phyloP scores from a whole-genome alignment of 2,329 filamentous ascomycete species.

The Xylaria sp. region DNA sequence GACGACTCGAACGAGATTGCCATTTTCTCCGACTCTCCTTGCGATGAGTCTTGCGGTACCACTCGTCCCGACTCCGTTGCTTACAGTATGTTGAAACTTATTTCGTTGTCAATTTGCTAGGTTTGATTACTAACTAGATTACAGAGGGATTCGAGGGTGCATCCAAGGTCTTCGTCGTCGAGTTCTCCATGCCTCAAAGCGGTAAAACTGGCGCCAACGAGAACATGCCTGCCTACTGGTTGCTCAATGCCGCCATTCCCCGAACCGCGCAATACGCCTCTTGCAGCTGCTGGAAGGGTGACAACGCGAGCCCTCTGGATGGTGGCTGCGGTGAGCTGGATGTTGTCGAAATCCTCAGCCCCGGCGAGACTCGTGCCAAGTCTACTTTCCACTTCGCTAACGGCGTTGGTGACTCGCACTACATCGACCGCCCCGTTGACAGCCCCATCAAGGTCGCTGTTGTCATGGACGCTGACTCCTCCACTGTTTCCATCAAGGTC shows the following conservation, averaged over 20 bases:
- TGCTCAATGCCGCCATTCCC: conserved; percentile 75
- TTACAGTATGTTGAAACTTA: conserved; percentile 46
- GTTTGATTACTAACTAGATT: conserved; percentile 6
- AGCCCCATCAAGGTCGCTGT: conserved; percentile 67
- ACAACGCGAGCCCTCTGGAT: conserved; percentile 35
- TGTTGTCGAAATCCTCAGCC: conserved; percentile 72
- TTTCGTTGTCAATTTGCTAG: background rate
- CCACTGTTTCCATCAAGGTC: conserved; percentile 61
- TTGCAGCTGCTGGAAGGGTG: conserved; percentile 73
- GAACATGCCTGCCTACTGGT: conserved; percentile 78
- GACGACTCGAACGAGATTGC: conserved; percentile 53
- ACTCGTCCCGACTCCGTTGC: conserved; percentile 50
- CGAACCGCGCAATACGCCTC: conserved; percentile 71
- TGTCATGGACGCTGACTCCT: conserved; percentile 60
- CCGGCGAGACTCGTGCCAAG: conserved; percentile 70
- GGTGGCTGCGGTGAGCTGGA: conserved; percentile 76
- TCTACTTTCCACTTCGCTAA: conserved; percentile 71
- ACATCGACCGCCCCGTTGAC: conserved; percentile 69
- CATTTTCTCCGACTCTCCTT: conserved; percentile 53
- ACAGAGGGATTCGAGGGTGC: conserved; percentile 73
- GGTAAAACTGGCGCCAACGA: conserved; percentile 57
- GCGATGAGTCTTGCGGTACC: conserved; percentile 50
- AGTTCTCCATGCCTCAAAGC: conserved; percentile 74
- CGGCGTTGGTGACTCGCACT: conserved; percentile 71
- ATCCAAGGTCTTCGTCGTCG: conserved; percentile 74